phyloP scores from a whole-genome alignment of 805 yeast species.

The Komagataella ulmi region DNA sequence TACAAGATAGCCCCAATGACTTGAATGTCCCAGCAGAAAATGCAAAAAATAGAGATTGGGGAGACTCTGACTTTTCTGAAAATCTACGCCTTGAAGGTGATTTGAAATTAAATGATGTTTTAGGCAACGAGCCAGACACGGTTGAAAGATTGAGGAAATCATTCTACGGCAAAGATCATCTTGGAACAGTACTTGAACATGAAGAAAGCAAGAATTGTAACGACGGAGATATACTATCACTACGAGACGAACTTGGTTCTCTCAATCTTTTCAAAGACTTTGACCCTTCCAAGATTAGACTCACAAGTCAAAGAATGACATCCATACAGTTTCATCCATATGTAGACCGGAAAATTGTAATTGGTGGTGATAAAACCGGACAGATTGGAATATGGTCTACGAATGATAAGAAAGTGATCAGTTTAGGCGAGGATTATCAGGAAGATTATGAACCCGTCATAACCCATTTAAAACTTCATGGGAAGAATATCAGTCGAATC shows the following conservation, averaged over 20 bases:
- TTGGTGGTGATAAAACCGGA: constrained; percentile 89
- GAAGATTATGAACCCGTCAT: constrained; percentile 34
- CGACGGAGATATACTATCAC: constrained; percentile 26
- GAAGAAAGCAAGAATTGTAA: constrained; percentile 19
- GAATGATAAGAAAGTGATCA: constrained; percentile 13
- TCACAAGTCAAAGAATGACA: constrained; percentile 63
- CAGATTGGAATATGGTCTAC: constrained; percentile 83
- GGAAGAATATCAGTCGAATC: constrained; percentile 57
- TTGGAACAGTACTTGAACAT: constrained; percentile 31
- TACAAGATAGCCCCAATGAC: constrained; percentile 34
- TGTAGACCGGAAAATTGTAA: constrained; percentile 39
- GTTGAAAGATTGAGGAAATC: constrained; percentile 23
- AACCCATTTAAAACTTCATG: constrained; percentile 59
- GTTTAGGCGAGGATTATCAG: constrained; percentile 25
- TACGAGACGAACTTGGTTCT: constrained; percentile 40
- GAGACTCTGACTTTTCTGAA: constrained; percentile 34
- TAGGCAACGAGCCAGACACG: constrained; percentile 18
- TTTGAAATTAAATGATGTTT: constrained; percentile 45
- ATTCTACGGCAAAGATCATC: constrained; percentile 62
- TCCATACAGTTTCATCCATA: constrained; percentile 71
- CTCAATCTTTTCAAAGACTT: constrained; percentile 39
- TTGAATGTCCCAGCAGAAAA: constrained; percentile 21
- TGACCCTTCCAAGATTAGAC: constrained; percentile 58
- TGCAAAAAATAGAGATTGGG: constrained; percentile 18
- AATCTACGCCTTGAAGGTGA: constrained; percentile 54